A percentile compares a stretch with the other conserved stretches of the same genome.
Conservation (phyloP, 768 basidiomycete genomes). For the Amanita rubescens region DNA sequence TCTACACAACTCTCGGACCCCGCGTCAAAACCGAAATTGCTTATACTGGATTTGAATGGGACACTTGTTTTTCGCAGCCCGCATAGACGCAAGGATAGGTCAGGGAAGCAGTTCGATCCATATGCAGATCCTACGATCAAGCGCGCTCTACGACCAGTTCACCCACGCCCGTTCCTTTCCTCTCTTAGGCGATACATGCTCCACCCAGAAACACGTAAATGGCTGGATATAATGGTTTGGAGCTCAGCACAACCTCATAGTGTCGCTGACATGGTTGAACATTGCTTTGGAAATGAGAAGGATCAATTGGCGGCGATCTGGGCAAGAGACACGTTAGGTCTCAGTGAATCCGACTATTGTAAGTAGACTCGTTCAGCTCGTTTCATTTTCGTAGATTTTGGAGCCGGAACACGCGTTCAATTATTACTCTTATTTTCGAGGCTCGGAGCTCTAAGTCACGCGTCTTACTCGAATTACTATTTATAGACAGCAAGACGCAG, state of each 20-base stretch:
- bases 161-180: slow-evolving; percentile 61
- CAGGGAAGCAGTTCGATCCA: slow-evolving; percentile 11
- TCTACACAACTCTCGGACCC: slow-evolving; percentile 21
- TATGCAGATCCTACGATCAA: slow-evolving; percentile 18
- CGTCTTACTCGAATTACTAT: background rate
- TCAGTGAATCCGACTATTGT: slow-evolving; percentile 60
- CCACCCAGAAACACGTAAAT: slow-evolving; percentile 45
- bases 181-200: slow-evolving; percentile 60
- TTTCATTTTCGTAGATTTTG: background rate
- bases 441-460: background rate
- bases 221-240: slow-evolving; percentile 88
- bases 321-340: slow-evolving; percentile 73
- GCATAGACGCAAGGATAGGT: slow-evolving; percentile 16
- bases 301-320: slow-evolving; percentile 54
- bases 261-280: slow-evolving; percentile 66
- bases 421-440: background rate
- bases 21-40: slow-evolving; percentile 44
- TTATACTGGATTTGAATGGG: slow-evolving; percentile 73
- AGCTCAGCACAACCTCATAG: slow-evolving; percentile 79
- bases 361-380: slow-evolving; percentile 22
- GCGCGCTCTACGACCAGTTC: slow-evolving; percentile 28
- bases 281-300: slow-evolving; percentile 42
- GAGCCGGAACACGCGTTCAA: no score
- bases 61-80: slow-evolving; percentile 59
- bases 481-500: slow-evolving; percentile 33